Evolutionary conservation across 768 basidiomycete genomes (phyloP).

Genomic region (Boletus rubescentipes): DNA sequence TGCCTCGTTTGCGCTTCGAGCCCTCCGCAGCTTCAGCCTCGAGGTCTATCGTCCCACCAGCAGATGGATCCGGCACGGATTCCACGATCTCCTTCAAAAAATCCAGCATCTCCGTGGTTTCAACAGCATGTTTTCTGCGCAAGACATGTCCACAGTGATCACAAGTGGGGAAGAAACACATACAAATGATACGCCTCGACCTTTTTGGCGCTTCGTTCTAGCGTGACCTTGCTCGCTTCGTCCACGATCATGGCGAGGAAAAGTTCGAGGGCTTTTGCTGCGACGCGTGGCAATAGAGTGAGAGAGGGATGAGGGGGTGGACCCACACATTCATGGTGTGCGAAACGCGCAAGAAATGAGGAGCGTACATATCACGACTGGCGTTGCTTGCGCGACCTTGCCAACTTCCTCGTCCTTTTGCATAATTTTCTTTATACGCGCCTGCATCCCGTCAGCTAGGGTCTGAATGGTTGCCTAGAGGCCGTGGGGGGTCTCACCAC

Average conservation of each 20-base stretch:
- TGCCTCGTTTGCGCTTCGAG: conserved; percentile 57
- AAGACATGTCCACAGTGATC: background rate
- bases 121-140: conserved; percentile 86
- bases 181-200: conserved; percentile 93
- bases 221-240: conserved; percentile 77
- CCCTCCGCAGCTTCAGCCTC: conserved; percentile 57
- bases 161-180: conserved; percentile 35
- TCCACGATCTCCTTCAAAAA: conserved; percentile 93
- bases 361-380: conserved; percentile 90
- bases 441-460: conserved; percentile 46
- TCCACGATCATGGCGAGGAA: conserved; percentile 85
- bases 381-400: conserved; percentile 95
- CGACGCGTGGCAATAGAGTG: background rate
- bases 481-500: conserved; percentile 54
- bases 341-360: conserved; percentile 10
- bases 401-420: conserved; percentile 99
- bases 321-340: conserved; percentile 10
- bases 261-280: conserved; percentile 93
- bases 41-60: conserved; percentile 74
- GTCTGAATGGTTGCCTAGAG: background rate
- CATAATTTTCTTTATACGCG: conserved; percentile 99
- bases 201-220: conserved; percentile 77
- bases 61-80: conserved; percentile 81
- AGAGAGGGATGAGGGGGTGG: background rate
- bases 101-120: conserved; percentile 85